Conservation (phyloP, 177 flowering plant genomes). For the Telopea speciosissima region DNA sequence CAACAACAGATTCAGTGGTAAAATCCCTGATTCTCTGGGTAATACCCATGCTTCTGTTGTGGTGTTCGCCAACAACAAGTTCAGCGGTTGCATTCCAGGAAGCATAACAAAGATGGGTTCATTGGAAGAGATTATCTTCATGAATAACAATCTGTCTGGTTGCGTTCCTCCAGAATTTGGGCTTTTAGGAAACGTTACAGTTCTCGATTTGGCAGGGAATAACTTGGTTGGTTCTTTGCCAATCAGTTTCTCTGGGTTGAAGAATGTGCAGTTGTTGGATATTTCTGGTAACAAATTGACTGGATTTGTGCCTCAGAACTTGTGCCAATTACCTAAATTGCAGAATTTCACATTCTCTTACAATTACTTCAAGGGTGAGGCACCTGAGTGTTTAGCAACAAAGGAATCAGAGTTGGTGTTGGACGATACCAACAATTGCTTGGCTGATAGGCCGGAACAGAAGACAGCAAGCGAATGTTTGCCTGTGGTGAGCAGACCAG, state of each 20-base stretch:
- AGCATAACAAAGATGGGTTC: background rate
- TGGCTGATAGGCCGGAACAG: constrained; percentile 27
- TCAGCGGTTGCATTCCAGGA: constrained; percentile 1
- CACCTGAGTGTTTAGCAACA: constrained; percentile 11
- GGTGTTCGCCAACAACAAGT: background rate
- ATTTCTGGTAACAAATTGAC: constrained; percentile 23
- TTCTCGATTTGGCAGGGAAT: constrained; percentile 21
- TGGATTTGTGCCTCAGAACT: constrained; percentile 21
- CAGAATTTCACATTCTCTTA: constrained; percentile 27
- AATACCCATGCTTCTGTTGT: background rate
- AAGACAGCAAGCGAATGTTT: constrained; percentile 11
- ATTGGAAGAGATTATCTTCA: background rate
- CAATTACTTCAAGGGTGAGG: constrained; percentile 33
- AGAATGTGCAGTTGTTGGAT: constrained; percentile 18
- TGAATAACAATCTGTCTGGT: background rate
- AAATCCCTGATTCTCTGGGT: background rate
- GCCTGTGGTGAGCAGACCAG: constrained; percentile 19
- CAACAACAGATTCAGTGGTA: background rate
- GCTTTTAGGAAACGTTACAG: constrained; percentile 20
- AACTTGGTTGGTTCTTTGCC: constrained; percentile 25
- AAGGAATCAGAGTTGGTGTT: constrained; percentile 9
- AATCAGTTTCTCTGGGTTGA: constrained; percentile 13
- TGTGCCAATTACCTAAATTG: constrained; percentile 27
- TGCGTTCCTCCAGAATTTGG: constrained; percentile 21
- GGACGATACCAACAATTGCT: constrained; percentile 24